These are phyloP conservation scores for Cystobasidiaceae sp. DNA, from an alignment of 1,284 basidiomycete species.

Conservation along the genomic window DNA sequence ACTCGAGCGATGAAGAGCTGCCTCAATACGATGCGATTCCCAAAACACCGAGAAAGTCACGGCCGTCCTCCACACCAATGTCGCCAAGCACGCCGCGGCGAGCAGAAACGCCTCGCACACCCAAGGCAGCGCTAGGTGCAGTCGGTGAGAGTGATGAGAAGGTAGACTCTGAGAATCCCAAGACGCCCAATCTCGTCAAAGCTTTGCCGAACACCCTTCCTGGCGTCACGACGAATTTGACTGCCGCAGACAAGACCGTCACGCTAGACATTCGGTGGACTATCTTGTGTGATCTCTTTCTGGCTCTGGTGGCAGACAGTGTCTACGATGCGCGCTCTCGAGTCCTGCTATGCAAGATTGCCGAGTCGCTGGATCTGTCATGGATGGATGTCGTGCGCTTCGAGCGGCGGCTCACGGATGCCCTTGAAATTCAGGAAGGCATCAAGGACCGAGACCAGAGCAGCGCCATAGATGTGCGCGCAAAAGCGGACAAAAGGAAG, in stretches of 20 bases:
- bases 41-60: background rate
- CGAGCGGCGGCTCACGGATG: slow-evolving; percentile 85
- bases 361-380: slow-evolving; percentile 73
- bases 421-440: slow-evolving; percentile 86
- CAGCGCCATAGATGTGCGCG: slow-evolving; percentile 69
- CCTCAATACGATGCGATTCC: slow-evolving; percentile 5
- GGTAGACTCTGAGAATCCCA: no score
- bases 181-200: slow-evolving; percentile 33
- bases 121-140: background rate
- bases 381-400: slow-evolving; percentile 90
- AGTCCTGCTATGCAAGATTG: slow-evolving; percentile 75
- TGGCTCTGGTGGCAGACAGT: slow-evolving; percentile 85
- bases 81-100: background rate
- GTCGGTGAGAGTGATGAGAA: background rate
- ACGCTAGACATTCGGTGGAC: slow-evolving; percentile 96
- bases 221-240: slow-evolving; percentile 76
- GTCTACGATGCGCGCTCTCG: slow-evolving; percentile 91
- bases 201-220: slow-evolving; percentile 55
- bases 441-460: slow-evolving; percentile 62
- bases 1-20: background rate
- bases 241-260: slow-evolving; percentile 74
- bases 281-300: slow-evolving; percentile 88
- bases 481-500: slow-evolving; percentile 56
- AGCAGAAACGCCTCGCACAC: no score
- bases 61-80: background rate